Evolutionary conservation across 2,329 filamentous ascomycete species (phyloP), one percentile per base, ranked within the genome.

Genomic region (Calonectria multiphialidica): DNA sequence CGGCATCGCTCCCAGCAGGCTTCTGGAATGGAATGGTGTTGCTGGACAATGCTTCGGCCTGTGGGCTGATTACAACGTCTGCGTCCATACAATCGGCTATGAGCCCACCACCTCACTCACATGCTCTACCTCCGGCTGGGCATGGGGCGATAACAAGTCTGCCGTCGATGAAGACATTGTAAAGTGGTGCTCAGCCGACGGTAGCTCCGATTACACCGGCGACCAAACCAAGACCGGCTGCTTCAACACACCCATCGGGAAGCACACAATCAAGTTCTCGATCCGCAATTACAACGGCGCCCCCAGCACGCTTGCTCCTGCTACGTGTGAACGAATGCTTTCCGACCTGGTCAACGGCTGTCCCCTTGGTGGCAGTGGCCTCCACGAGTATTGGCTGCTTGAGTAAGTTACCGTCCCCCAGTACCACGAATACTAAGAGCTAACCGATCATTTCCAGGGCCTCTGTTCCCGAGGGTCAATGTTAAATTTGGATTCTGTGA

Each of bases 91-190:
- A 12, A 33, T 55, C 28, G 50, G n/a, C 9, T 55, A 55, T 28
- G 18, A 49, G 10, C 66, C 73, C 16, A 42, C 74, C 0, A 61
- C 35, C 1, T 45, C 1, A 5, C 63, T 67, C 12, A 44, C 37
- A 2, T 76, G 75, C 2, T 73, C 33, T 1, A 21, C 5, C 1
- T 2, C 4, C 2, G 6, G 2, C 1, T 2, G 37, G 2, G 5
- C 50, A 12, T 76, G 70, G 72, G 74, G 72, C 10, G 53, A 55
- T 18, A 71, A 76, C 70, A 65, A 71, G 25, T 21, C 25, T 5
- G 67, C n/a, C 15, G 75, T 44, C 1, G 30, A 42, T 0, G n/a
- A 35, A 18, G 63, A 66, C 25, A 68, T 70, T 18, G 0, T 18
- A 1, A 0, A 71, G 0, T 76, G 75, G 75, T 76, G 75, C 16